Evolutionary conservation across 805 yeast genomes (phyloP), one percentile per base, ranked within the genome.

Genomic region (Nematodospora valgi): DNA sequence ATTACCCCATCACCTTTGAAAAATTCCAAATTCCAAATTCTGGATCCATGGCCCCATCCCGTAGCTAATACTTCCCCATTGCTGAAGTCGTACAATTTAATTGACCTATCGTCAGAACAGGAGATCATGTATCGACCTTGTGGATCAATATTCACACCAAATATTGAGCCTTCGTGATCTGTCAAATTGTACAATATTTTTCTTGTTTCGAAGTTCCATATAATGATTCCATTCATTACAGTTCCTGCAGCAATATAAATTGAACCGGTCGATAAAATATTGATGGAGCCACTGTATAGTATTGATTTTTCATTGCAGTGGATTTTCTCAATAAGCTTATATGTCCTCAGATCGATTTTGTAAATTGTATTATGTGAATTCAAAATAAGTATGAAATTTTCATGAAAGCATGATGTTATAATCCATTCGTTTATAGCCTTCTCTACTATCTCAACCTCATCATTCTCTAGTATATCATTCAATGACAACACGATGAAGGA

Each of bases 31-130:
- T 75, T 73, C 98, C 98, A 93, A 26, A 93, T 89, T 52, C 98
- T 74, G 0, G 98, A 91, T 1, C 84, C 81, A 54, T 93, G 98
- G 10, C 98, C 98, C 97, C 97, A 93, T 0, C 96, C 97, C 18
- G 80, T 75, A 1, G 91, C 83, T 25, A 84, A 46, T 22, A 78
- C 58, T 8, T 59, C 47, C 1, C 94, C 91, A 1, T 74, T 51
- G 5, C 49, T 49, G 41, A 82, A 61, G 47, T 77, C 77, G 81
- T 88, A 88, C 5, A 91, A 54, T 38, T 80, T 82, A 36, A 93
- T 78, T 0, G 96, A 85, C 42, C 98, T 70, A 53, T 91, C 98
- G 57, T 93, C 98, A 0, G 98, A 91, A 54, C 98, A 93, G 32
- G 91, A 80, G 1, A 82, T 78, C 6, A 86, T 60, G 37, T 61